These are phyloP conservation scores for Nowakowskiella sp. DNA, from an alignment of 192 early-diverging fungal species.

Conservation along the genomic window DNA sequence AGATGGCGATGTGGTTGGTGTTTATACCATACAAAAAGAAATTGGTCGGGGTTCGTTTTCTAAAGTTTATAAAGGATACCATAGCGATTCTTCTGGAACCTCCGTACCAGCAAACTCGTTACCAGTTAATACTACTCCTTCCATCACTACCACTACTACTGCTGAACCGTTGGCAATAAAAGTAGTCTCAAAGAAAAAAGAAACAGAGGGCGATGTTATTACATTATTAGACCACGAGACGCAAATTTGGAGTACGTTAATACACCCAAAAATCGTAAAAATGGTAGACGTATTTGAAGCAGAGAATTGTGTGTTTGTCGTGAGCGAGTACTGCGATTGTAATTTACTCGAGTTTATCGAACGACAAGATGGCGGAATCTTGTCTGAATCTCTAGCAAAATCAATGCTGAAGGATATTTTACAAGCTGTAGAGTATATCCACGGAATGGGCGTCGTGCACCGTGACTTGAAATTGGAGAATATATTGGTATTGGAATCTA, in stretches of 20 bases:
- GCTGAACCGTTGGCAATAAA: conserved; percentile 59
- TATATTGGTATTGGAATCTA: conserved; percentile 47
- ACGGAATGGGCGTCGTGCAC: conserved; percentile 68
- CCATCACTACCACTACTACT: neutral
- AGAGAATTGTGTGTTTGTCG: conserved; percentile 59
- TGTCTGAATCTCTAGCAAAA: conserved; percentile 45
- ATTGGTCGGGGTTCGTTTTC: conserved; percentile 74
- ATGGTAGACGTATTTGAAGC: conserved; percentile 61
- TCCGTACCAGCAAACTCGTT: neutral
- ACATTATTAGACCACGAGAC: conserved; percentile 55
- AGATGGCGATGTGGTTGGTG: conserved; percentile 66
- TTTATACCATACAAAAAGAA: conserved; percentile 57
- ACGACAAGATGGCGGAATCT: conserved; percentile 18
- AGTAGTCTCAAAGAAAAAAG: conserved; percentile 1
- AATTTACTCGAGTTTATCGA: conserved; percentile 54
- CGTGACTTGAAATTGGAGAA: conserved; percentile 94
- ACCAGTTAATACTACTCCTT: neutral
- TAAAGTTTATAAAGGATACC: conserved; percentile 54
- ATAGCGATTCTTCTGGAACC: neutral
- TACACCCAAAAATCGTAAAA: conserved; percentile 60
- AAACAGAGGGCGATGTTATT: conserved; percentile 29
- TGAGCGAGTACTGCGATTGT: conserved; percentile 62
- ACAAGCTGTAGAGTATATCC: conserved; percentile 69
- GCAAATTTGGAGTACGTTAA: conserved; percentile 54
- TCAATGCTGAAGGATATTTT: conserved; percentile 68